A percentile compares a stretch with the other conserved stretches of the same genome.
phyloP scores from a whole-genome alignment of 805 yeast species.

The Metschnikowia dekortorum region DNA sequence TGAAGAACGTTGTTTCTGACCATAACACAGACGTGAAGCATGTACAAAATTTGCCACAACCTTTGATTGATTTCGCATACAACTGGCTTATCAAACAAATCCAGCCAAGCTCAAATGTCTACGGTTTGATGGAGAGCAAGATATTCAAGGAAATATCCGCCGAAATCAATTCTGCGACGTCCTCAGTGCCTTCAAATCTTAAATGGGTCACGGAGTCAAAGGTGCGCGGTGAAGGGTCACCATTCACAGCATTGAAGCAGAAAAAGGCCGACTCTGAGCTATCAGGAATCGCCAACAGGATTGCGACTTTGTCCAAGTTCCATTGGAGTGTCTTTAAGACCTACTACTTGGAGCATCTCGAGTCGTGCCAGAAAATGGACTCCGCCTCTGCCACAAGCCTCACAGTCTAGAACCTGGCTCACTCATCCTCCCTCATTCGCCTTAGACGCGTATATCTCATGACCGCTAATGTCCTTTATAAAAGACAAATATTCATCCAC shows the following conservation, averaged over 20 bases:
- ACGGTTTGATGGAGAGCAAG: conserved; percentile 68
- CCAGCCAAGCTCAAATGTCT: conserved; percentile 75
- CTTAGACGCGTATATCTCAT: not conserved
- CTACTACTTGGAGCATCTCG: conserved; percentile 47
- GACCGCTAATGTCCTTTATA: not conserved
- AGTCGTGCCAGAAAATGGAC: not conserved
- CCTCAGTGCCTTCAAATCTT: not conserved
- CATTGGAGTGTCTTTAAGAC: conserved; percentile 82
- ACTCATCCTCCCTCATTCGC: not conserved
- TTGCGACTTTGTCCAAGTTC: conserved; percentile 64
- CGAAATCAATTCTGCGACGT: not conserved
- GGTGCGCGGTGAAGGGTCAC: conserved; percentile 2
- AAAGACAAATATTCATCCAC: not conserved
- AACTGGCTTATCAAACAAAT: conserved; percentile 83
- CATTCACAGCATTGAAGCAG: conserved; percentile 5
- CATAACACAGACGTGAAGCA: conserved; percentile 10
- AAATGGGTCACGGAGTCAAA: conserved; percentile 6
- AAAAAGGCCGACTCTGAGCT: conserved; percentile 40
- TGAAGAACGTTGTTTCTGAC: conserved; percentile 33
- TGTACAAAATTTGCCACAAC: conserved; percentile 30
- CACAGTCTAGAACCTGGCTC: not conserved
- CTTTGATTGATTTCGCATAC: conserved; percentile 55
- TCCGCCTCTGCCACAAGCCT: not conserved
- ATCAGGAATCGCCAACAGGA: conserved; percentile 52
- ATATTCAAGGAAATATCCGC: conserved; percentile 42